A percentile compares a stretch with the other conserved stretches of the same genome.
Conservation (phyloP, 2,329 filamentous ascomycete genomes). For the Lasiodiplodia theobromae region DNA sequence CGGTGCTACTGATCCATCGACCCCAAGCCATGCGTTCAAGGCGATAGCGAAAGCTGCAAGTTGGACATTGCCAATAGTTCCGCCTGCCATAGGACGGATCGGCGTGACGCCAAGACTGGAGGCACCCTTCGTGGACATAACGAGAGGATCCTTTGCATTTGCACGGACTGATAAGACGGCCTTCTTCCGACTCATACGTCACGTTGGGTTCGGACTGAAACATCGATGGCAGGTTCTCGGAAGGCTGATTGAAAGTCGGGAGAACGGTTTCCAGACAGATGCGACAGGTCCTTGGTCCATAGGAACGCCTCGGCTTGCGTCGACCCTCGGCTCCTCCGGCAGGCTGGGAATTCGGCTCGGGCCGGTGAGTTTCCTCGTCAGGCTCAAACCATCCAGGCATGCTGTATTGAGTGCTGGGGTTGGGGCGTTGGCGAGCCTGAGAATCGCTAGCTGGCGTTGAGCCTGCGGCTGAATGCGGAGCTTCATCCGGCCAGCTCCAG, state of each 20-base stretch:
- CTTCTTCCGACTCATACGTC: conserved; percentile 76
- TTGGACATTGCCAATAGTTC: conserved; percentile 87
- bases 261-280: conserved; percentile 82
- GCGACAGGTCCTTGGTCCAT: conserved; percentile 78
- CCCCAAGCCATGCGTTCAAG: conserved; percentile 80
- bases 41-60: conserved; percentile 83
- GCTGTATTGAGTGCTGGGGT: not conserved
- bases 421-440: conserved; percentile 15
- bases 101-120: conserved; percentile 81
- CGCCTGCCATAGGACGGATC: conserved; percentile 69
- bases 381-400: conserved; percentile 26
- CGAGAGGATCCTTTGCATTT: conserved; percentile 91
- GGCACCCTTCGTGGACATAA: conserved; percentile 92
- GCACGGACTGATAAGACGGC: conserved; percentile 85
- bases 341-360: conserved; percentile 21
- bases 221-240: conserved; percentile 62
- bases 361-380: conserved; percentile 30
- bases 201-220: conserved; percentile 63
- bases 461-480: conserved; percentile 41
- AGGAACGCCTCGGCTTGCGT: conserved; percentile 51
- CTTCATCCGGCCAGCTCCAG: conserved; percentile 57
- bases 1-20: conserved; percentile 61
- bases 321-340: conserved; percentile 13
- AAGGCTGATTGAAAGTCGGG: conserved; percentile 65
- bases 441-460: not conserved